phyloP scores from a whole-genome alignment of 306 rosid species.

The Neltuma alba region DNA sequence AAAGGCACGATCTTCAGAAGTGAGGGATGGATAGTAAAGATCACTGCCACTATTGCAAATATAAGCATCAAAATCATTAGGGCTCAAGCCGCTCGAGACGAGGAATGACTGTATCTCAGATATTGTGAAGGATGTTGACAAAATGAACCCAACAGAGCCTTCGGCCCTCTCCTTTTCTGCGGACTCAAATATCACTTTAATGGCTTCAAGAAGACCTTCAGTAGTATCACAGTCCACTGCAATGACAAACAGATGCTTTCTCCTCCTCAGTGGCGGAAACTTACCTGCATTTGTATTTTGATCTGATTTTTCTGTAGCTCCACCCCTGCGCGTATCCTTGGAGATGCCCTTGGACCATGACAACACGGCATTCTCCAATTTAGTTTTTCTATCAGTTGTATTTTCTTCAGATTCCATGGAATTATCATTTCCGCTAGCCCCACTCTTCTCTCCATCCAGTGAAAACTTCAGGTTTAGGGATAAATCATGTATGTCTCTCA shows the following conservation, averaged over 20 bases:
- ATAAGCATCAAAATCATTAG: constrained; percentile 93
- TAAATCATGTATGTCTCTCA: constrained; percentile 94
- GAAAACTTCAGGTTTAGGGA: constrained; percentile 92
- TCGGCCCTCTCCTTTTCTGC: constrained; percentile 76
- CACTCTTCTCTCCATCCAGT: constrained; percentile 90
- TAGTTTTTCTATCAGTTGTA: constrained; percentile 62
- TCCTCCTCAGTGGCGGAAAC: constrained; percentile 93
- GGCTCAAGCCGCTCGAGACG: constrained; percentile 73
- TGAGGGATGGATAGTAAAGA: constrained; percentile 87
- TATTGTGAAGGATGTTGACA: constrained; percentile 86
- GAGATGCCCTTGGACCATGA: constrained; percentile 90
- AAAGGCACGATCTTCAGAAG: constrained; percentile 75
- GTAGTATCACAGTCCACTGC: constrained; percentile 81
- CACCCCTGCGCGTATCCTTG: constrained; percentile 70
- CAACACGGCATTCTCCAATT: constrained; percentile 85
- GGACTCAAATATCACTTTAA: constrained; percentile 72
- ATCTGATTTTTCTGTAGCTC: constrained; percentile 67
- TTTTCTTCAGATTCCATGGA: constrained; percentile 72
- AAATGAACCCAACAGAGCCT: constrained; percentile 88
- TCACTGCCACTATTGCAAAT: constrained; percentile 99
- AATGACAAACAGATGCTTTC: constrained; percentile 80
- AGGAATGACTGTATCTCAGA: constrained; percentile 87
- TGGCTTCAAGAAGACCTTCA: constrained; percentile 65
- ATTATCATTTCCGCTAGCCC: constrained; percentile 64
- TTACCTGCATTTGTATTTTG: constrained; percentile 72